A percentile compares a stretch with the other conserved stretches of the same genome.
phyloP scores from a whole-genome alignment of 768 basidiomycete species.

The Suillus decipiens region DNA sequence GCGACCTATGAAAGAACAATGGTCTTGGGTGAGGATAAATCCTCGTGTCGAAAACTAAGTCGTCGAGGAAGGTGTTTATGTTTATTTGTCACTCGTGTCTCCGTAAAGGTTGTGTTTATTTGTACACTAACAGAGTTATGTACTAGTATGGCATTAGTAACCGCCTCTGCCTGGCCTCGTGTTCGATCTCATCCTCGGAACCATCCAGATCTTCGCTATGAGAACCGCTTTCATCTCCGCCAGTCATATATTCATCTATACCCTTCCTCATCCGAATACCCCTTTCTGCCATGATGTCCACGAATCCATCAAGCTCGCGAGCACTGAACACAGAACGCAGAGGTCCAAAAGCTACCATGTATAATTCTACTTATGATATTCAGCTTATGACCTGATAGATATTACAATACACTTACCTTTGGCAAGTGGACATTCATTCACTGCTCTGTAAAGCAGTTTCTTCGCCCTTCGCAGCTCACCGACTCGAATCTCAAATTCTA shows the following conservation, averaged over 20 bases:
- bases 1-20: constrained; percentile 9
- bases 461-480: constrained; percentile 65
- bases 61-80: constrained; percentile 11
- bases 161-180: constrained; percentile 57
- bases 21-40: not conserved
- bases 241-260: constrained; percentile 48
- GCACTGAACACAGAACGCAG: constrained; percentile 62
- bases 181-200: constrained; percentile 56
- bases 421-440: constrained; percentile 70
- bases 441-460: constrained; percentile 69
- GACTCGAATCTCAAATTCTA: constrained; percentile 75
- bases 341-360: constrained; percentile 75
- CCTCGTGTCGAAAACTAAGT: not conserved
- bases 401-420: constrained; percentile 55
- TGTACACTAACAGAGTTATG: too few relatives aligned
- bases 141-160: constrained; percentile 67
- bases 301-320: constrained; percentile 60
- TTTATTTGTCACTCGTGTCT: constrained; percentile 6
- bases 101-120: constrained; percentile 14
- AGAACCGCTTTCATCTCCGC: constrained; percentile 28
- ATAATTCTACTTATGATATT: constrained; percentile 53
- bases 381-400: constrained; percentile 15
- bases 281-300: constrained; percentile 77
- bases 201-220: constrained; percentile 26
- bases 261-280: constrained; percentile 64